Evolutionary conservation across 108 stramenopile species (phyloP), one percentile per base, ranked within the genome.

Genomic region (Thalassiosira profunda): DNA sequence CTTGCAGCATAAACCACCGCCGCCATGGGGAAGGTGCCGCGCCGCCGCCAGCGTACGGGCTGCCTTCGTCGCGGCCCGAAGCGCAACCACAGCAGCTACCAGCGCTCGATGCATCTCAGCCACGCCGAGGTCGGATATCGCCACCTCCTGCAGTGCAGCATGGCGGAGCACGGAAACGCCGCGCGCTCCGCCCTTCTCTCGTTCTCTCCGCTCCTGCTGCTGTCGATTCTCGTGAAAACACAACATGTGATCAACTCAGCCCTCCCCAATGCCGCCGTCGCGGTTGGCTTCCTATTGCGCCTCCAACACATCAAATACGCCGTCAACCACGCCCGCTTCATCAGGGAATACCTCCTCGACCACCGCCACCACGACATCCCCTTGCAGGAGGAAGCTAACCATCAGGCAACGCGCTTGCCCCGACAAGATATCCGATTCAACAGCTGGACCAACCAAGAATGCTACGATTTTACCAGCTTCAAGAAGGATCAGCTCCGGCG

Each of bases 371-470:
- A 58, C 18, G 58, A 58, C 7, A 58, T 58, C 25, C 58, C 36
- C 14, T 41, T 36, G 5, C 40, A 38, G 17, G 58, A 58, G 36
- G 58, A 58, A 41, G 58, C 30, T 11, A 20, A 38, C 6, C 12
- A 25, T 29, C 12, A 52, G n/a, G 15, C 20, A 52, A 52, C 23
- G 2, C 49, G 10, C 30, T 18, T 52, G 49, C 49, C 3, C 5
- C 17, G 49, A 23, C 58, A 38, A 14, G n/a, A 58, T 36, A 58
- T 58, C 34, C 35, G 58, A 14, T 38, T 58, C 42, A 24, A 37
- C 6, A 38, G 2, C 35, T 41, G 58, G 58, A 20, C 20, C 7
- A 23, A 58, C 18, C 36, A 58, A 14, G 36, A 37, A 5, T 60
- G 58, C 20, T 43, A 43, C 3, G 35, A 28, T 29, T 35, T 51